These are phyloP conservation scores for Pestalotiopsis sp. DNA, from an alignment of 2,329 filamentous ascomycete genomes.

Conservation along the genomic window DNA sequence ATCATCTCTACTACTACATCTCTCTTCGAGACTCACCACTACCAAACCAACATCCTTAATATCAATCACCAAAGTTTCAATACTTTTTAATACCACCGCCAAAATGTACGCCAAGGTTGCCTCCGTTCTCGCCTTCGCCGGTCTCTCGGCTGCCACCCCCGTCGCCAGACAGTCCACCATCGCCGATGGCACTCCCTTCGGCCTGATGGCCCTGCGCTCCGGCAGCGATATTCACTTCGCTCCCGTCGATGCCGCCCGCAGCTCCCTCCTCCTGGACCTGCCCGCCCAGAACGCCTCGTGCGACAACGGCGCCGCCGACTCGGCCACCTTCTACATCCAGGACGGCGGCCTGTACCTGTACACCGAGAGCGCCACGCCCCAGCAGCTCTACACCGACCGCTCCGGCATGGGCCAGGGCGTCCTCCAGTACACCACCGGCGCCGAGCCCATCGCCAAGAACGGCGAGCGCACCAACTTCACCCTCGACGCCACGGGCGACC, in stretches of 20 bases:
- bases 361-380: constrained; percentile 39
- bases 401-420: constrained; percentile 62
- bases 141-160: not conserved
- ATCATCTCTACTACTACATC: not conserved
- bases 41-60: not conserved
- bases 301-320: constrained; percentile 37
- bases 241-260: constrained; percentile 44
- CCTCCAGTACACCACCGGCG: constrained; percentile 54
- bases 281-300: constrained; percentile 51
- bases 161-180: not conserved
- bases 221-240: constrained; percentile 51
- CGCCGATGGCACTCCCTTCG: constrained; percentile 43
- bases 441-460: constrained; percentile 38
- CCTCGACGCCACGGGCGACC: constrained; percentile 42
- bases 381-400: constrained; percentile 56
- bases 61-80: not conserved
- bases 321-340: constrained; percentile 52
- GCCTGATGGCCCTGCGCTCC: constrained; percentile 51
- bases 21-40: not conserved
- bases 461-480: constrained; percentile 50
- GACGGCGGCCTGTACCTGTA: constrained; percentile 52
- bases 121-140: not conserved
- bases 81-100: not conserved
- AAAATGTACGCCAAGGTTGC: constrained; percentile 9
- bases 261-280: constrained; percentile 46